These are phyloP conservation scores for Pseudocercospora macadamiae DNA, from an alignment of 2,329 filamentous ascomycete species.

Conservation along the genomic window DNA sequence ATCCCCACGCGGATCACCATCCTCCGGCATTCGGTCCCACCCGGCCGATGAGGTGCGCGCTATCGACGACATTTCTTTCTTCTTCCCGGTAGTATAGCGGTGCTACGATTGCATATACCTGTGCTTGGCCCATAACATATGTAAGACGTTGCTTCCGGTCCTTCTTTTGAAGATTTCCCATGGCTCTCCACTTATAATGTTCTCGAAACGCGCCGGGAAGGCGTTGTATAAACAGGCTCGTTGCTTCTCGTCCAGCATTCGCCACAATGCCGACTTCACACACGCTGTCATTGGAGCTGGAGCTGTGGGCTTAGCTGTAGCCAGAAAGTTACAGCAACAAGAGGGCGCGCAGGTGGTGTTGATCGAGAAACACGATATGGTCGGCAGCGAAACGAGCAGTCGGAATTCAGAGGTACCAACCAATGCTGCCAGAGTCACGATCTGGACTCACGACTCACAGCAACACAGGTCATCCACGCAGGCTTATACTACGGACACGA, in stretches of 20 bases:
- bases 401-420: conserved; percentile 76
- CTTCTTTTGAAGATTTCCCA: no score
- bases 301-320: conserved; percentile 79
- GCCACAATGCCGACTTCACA: conserved; percentile 60
- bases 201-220: conserved; percentile 9
- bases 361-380: conserved; percentile 74
- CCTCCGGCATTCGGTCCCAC: neutral
- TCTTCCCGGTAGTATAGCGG: neutral
- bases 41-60: conserved; percentile 1
- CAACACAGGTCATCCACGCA: conserved; percentile 80
- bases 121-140: no score
- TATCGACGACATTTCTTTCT: neutral
- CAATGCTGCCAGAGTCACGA: neutral
- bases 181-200: conserved; percentile 11
- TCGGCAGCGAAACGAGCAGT: conserved; percentile 84
- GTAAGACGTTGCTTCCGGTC: no score
- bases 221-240: conserved; percentile 17
- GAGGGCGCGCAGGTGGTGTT: conserved; percentile 70
- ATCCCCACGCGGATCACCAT: neutral
- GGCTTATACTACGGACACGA: conserved; percentile 83
- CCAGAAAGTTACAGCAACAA: conserved; percentile 67
- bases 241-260: conserved; percentile 48
- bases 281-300: conserved; percentile 71
- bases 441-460: conserved; percentile 4
- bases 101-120: neutral